Evolutionary conservation across 352 stramenopile species (phyloP).

Genomic region (Pythium periplocum): DNA sequence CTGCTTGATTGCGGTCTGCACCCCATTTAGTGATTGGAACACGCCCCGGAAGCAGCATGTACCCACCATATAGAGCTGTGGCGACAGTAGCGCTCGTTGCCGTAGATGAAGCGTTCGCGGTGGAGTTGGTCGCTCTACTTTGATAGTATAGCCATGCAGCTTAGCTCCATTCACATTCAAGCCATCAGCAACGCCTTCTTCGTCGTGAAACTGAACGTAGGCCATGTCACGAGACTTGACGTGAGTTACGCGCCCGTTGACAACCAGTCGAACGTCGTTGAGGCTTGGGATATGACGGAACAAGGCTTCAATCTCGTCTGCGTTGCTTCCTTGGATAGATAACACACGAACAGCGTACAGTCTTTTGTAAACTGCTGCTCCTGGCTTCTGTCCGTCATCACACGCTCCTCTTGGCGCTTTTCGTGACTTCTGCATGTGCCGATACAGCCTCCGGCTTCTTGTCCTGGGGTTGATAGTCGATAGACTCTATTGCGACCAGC

Average conservation of each 20-base stretch:
- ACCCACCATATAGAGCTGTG: conserved; percentile 53
- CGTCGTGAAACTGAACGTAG: conserved; percentile 59
- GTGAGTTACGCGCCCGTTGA: conserved; percentile 48
- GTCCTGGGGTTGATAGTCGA: background rate
- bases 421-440: background rate
- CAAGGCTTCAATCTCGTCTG: conserved; percentile 40
- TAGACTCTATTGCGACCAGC: background rate
- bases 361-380: conserved; percentile 40
- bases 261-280: conserved; percentile 55
- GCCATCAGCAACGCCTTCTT: conserved; percentile 28
- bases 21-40: conserved; percentile 25
- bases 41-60: conserved; percentile 20
- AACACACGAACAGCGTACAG: conserved; percentile 63
- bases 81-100: background rate
- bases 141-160: conserved; percentile 34
- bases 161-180: conserved; percentile 26
- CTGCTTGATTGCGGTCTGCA: conserved; percentile 35
- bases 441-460: conserved; percentile 13
- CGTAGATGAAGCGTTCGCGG: conserved; percentile 7
- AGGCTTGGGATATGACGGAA: conserved; percentile 42
- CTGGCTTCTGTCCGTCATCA: background rate
- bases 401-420: conserved; percentile 5
- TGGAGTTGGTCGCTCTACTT: conserved; percentile 47
- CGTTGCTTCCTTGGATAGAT: conserved; percentile 50
- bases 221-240: conserved; percentile 68